These are phyloP conservation scores for Diaporthe ampelina DNA, from an alignment of 2,329 filamentous ascomycete species.

Conservation along the genomic window DNA sequence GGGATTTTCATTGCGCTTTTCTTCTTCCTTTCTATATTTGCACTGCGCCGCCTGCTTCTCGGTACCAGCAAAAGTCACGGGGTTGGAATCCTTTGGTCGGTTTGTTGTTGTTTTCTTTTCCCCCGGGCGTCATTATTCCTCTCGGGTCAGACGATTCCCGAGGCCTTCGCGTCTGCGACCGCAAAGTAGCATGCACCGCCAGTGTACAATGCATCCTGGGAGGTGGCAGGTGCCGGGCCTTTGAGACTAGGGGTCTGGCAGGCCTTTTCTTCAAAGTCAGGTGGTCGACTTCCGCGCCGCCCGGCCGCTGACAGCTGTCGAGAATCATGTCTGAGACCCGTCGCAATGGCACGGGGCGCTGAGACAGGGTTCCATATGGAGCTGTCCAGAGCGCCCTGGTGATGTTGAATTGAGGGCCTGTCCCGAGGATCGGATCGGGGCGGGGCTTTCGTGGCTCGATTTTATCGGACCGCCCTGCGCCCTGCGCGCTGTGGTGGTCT, in stretches of 20 bases:
- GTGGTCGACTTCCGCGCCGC: not conserved
- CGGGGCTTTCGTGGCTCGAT: not conserved
- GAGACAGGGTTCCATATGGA: not conserved
- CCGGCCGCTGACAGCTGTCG: slow-evolving; percentile 18
- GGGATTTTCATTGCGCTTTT: not conserved
- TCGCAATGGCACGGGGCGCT: slow-evolving; percentile 17
- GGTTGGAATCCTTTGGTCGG: no score
- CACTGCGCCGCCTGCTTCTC: not conserved
- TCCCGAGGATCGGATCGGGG: not conserved
- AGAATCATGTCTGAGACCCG: slow-evolving; percentile 35
- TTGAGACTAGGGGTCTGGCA: not conserved
- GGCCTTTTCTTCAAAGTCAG: not conserved
- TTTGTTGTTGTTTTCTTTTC: not conserved
- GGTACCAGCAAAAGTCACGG: not conserved
- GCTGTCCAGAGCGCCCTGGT: not conserved
- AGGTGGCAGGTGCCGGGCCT: not conserved
- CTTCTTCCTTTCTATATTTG: slow-evolving; percentile 20
- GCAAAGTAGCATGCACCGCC: not conserved
- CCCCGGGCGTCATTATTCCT: not conserved
- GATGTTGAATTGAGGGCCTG: slow-evolving; percentile 2
- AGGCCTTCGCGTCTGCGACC: slow-evolving; percentile 12
- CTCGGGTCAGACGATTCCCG: slow-evolving; percentile 9
- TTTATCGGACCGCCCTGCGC: not conserved
- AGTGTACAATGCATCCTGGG: not conserved
- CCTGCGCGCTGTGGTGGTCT: not conserved